These are phyloP conservation scores for Cryptosporidium muris DNA, from an alignment of 169 alveolate genomes.

Conservation along the genomic window DNA sequence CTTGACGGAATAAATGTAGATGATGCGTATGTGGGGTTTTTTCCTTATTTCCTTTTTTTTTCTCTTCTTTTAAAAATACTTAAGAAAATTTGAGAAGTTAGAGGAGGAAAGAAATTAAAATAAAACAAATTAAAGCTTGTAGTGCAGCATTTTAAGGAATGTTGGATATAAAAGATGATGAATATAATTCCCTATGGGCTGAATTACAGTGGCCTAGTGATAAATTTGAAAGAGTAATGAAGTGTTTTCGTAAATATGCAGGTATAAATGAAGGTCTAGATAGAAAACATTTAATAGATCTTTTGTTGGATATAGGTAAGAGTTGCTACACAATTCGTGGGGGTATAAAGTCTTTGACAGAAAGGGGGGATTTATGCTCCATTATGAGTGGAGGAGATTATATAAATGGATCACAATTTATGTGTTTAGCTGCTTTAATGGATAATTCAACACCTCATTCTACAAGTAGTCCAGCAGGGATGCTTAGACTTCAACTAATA, in stretches of 20 bases:
- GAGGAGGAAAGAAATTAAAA: conserved; percentile 1
- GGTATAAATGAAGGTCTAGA: conserved; percentile 60
- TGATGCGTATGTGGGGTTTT: too few species aligned
- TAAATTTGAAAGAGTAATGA: conserved; percentile 56
- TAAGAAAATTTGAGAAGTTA: background rate
- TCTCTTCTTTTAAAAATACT: background rate
- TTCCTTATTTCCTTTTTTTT: too few species aligned
- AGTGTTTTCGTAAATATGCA: conserved; percentile 56
- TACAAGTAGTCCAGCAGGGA: conserved; percentile 63
- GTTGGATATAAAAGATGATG: conserved; percentile 54
- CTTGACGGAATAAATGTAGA: too few species aligned
- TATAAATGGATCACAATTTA: conserved; percentile 62
- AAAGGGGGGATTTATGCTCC: conserved; percentile 60
- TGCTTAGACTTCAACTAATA: conserved; percentile 37
- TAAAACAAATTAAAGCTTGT: background rate
- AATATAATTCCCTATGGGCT: conserved; percentile 66
- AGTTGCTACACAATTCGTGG: conserved; percentile 67
- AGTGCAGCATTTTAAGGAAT: background rate
- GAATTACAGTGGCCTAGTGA: conserved; percentile 69
- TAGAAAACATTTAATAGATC: conserved; percentile 13
- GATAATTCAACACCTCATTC: conserved; percentile 72
- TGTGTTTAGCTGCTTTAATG: conserved; percentile 68
- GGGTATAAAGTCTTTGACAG: conserved; percentile 51
- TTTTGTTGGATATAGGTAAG: conserved; percentile 50
- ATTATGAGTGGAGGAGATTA: conserved; percentile 54